Percentiles rank a stretch among this genome's conserved stretches.
Conservation (phyloP, 1,284 basidiomycete species). For the Puccinia coronata region DNA sequence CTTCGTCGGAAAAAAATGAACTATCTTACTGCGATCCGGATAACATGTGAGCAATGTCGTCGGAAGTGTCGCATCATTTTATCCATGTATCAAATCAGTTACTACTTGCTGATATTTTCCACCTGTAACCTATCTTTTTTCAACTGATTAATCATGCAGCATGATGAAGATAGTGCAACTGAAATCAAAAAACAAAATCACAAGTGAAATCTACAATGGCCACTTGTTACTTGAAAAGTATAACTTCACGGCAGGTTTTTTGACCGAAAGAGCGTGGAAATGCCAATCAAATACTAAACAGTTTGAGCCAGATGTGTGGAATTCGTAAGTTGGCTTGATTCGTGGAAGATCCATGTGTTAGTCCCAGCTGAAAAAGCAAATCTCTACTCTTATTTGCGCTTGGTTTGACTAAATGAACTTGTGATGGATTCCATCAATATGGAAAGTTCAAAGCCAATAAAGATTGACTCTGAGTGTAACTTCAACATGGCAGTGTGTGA, state of each 20-base stretch:
- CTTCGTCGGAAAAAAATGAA: slow-evolving; percentile 24
- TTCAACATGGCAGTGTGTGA: slow-evolving; percentile 45
- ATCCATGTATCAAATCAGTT: neutral
- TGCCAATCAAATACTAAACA: slow-evolving; percentile 24
- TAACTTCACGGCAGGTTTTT: slow-evolving; percentile 27
- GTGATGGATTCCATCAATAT: neutral
- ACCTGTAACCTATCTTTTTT: neutral
- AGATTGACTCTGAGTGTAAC: slow-evolving; percentile 18
- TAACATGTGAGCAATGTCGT: slow-evolving; percentile 28
- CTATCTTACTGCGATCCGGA: slow-evolving; percentile 33
- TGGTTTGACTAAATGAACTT: neutral
- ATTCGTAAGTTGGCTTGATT: slow-evolving; percentile 25
- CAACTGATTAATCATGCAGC: neutral
- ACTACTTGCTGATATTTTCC: neutral
- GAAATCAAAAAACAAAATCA: slow-evolving; percentile 20
- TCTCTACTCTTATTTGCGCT: neutral
- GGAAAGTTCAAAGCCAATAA: slow-evolving; percentile 15
- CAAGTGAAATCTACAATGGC: slow-evolving; percentile 39
- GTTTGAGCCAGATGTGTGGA: slow-evolving; percentile 43
- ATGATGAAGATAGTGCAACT: slow-evolving; percentile 48
- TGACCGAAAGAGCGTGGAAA: slow-evolving; percentile 40
- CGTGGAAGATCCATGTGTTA: neutral
- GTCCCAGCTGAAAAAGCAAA: neutral
- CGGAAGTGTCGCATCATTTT: neutral
- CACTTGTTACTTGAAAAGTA: slow-evolving; percentile 32